Percentiles rank a stretch among this genome's conserved stretches.
Evolutionary conservation across 768 basidiomycete species (phyloP).

Genomic region (Lentinula lateritia): DNA sequence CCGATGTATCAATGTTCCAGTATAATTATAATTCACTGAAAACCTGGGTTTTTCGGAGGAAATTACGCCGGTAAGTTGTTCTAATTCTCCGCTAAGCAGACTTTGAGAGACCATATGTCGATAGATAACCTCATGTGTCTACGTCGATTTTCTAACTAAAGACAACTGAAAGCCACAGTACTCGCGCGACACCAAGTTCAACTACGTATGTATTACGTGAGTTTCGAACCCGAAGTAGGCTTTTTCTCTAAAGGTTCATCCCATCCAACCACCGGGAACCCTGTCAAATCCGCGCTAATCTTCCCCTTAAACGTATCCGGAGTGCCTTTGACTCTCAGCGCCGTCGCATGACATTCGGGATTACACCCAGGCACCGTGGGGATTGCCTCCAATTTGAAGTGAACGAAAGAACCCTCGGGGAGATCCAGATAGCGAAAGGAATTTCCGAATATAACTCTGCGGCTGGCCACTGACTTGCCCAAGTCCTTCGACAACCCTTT

Average conservation of each 20-base stretch:
- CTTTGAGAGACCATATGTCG: too few relatives aligned
- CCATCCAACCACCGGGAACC: neutral
- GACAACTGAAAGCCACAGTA: too few relatives aligned
- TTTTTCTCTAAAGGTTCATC: neutral
- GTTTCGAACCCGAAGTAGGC: neutral
- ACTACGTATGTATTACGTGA: too few relatives aligned
- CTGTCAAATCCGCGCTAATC: neutral
- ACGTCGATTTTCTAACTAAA: too few relatives aligned
- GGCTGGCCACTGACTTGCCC: neutral
- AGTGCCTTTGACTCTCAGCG: neutral
- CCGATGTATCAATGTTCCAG: too few relatives aligned
- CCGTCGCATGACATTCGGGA: neutral
- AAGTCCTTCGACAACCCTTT: neutral
- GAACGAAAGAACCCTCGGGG: neutral
- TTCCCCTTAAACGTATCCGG: neutral
- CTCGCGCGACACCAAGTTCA: too few relatives aligned
- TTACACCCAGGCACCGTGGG: neutral
- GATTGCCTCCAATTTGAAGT: neutral
- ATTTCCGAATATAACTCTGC: neutral
- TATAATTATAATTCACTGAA: too few relatives aligned
- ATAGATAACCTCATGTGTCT: too few relatives aligned
- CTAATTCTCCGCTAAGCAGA: too few relatives aligned
- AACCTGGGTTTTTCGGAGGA: too few relatives aligned
- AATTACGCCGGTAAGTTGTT: too few relatives aligned
- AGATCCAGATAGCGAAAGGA: neutral